Evolutionary conservation across 805 yeast genomes (phyloP).

Genomic region (Lipomyces yamanashiensis): DNA sequence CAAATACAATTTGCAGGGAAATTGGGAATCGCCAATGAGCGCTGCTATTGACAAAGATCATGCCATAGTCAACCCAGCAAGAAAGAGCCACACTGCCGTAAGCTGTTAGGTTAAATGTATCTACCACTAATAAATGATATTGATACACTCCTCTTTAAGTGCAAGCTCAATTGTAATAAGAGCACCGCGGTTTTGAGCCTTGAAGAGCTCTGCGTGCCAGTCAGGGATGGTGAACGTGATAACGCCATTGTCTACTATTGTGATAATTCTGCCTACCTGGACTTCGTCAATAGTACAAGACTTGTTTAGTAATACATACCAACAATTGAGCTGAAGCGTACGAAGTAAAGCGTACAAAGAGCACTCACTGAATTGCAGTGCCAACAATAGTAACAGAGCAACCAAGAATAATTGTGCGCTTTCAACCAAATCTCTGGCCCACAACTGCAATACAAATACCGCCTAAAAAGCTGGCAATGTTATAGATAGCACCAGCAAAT

Average conservation of each 20-base stretch:
- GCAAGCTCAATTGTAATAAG: constrained; percentile 47
- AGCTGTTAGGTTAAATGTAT: neutral
- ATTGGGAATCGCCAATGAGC: constrained; percentile 80
- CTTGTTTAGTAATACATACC: too few species aligned
- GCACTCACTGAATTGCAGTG: constrained; percentile 61
- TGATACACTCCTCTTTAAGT: neutral
- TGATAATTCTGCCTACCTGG: constrained; percentile 64
- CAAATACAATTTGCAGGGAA: constrained; percentile 68
- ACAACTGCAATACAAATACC: constrained; percentile 64
- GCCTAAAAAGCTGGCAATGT: constrained; percentile 76
- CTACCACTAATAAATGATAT: neutral
- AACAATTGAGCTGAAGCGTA: constrained; percentile 70
- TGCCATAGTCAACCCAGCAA: constrained; percentile 70
- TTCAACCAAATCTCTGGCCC: constrained; percentile 71
- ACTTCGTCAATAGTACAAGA: neutral
- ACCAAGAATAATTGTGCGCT: constrained; percentile 63
- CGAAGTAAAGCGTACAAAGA: too few species aligned
- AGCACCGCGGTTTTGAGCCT: constrained; percentile 69
- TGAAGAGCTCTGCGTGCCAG: constrained; percentile 78
- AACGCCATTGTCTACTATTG: constrained; percentile 78
- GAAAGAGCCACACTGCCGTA: constrained; percentile 60
- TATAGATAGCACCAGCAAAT: constrained; percentile 51
- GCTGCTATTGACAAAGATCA: constrained; percentile 54
- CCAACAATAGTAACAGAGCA: constrained; percentile 63
- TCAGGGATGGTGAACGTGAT: constrained; percentile 79